phyloP scores from a whole-genome alignment of 1,284 basidiomycete species.

The Ceratobasidium sp. region DNA sequence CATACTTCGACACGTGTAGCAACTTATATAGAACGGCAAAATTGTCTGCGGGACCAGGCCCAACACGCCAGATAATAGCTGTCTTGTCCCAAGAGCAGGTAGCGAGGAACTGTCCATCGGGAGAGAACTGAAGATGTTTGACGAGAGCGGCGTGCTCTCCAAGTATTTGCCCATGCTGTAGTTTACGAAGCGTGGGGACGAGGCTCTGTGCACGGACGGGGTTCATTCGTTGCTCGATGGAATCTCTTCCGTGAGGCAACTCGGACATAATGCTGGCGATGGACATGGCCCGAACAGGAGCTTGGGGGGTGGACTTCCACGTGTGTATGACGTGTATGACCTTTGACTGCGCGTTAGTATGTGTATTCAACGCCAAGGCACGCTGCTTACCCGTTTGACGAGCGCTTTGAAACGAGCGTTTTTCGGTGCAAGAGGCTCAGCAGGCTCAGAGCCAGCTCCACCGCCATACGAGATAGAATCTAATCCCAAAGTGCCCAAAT shows the following conservation, averaged over 20 bases:
- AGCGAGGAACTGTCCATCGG: no score
- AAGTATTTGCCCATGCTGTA: not conserved
- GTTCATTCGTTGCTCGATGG: not conserved
- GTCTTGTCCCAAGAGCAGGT: no score
- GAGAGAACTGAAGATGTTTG: no score
- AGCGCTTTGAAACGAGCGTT: not conserved
- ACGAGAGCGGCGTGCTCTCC: not conserved
- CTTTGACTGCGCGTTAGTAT: not conserved
- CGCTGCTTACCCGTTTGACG: constrained; percentile 1
- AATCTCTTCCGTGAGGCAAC: no score
- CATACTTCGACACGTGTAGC: not conserved
- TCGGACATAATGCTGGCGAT: not conserved
- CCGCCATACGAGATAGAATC: not conserved
- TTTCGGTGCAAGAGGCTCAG: not conserved
- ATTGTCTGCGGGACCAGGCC: not conserved
- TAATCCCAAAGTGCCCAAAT: no score
- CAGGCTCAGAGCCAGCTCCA: not conserved
- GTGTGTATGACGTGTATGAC: constrained; percentile 10
- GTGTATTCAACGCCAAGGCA: no score
- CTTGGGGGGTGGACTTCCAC: not conserved
- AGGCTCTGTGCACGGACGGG: not conserved
- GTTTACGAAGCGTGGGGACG: constrained; percentile 7
- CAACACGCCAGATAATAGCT: no score
- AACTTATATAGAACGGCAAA: not conserved
- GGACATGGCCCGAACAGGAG: constrained; percentile 3